Percentiles rank a stretch among this genome's conserved stretches.
Conservation (phyloP, 164 flowering plant species). For the Berberis vulgaris region DNA sequence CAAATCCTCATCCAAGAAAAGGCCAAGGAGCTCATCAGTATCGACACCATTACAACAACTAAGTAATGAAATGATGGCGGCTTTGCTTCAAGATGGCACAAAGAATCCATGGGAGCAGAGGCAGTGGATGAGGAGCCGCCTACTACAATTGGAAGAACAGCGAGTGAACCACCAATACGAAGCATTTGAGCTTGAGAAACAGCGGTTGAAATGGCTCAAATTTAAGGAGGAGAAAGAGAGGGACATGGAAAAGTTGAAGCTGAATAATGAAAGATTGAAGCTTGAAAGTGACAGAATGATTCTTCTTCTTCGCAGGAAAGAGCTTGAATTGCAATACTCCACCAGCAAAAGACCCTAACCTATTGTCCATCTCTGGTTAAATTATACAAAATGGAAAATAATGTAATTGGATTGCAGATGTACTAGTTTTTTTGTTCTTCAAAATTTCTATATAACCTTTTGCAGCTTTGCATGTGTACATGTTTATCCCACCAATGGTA, state of each 20-base stretch:
- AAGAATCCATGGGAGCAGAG: constrained; percentile 59
- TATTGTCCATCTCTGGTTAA: constrained; percentile 21
- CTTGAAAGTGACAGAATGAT: constrained; percentile 81
- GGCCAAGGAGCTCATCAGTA: constrained; percentile 18
- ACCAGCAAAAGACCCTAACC: constrained; percentile 28
- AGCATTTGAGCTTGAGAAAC: constrained; percentile 78
- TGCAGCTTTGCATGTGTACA: too few relatives aligned
- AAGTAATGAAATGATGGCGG: constrained; percentile 29
- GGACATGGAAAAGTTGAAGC: constrained; percentile 79
- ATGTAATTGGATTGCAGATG: neutral
- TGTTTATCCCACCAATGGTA: too few relatives aligned
- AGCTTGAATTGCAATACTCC: constrained; percentile 46
- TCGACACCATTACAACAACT: constrained; percentile 33
- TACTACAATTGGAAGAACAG: constrained; percentile 64
- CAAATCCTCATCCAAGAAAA: constrained; percentile 17
- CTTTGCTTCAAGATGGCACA: constrained; percentile 42
- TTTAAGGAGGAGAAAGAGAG: constrained; percentile 84
- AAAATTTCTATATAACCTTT: too few relatives aligned
- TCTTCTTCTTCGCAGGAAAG: constrained; percentile 60
- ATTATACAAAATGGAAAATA: neutral
- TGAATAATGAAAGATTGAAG: constrained; percentile 54
- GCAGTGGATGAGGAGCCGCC: constrained; percentile 50
- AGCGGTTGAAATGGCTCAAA: constrained; percentile 73
- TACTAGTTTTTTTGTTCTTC: too few relatives aligned
- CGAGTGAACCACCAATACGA: constrained; percentile 39